Evolutionary conservation across 306 rosid species (phyloP).

Genomic region (Citrullus amarus): DNA sequence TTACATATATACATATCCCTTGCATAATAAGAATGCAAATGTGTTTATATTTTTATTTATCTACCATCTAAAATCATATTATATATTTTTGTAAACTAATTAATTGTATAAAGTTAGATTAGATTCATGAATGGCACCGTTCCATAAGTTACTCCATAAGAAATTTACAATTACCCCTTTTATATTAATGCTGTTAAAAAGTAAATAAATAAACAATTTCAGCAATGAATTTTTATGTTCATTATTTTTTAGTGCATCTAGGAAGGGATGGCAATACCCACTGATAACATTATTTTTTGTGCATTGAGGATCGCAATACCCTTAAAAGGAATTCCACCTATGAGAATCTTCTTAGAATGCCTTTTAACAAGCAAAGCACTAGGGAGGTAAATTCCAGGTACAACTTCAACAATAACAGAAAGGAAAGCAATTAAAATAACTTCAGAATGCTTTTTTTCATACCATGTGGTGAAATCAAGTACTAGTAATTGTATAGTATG

Average conservation of each 20-base stretch:
- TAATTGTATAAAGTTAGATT: background rate
- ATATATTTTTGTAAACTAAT: background rate
- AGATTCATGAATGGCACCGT: background rate
- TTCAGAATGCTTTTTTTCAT: background rate
- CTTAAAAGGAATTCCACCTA: background rate
- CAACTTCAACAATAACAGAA: background rate
- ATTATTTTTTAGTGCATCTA: background rate
- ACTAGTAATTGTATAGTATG: background rate
- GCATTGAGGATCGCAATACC: background rate
- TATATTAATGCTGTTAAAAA: background rate
- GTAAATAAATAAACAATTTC: background rate
- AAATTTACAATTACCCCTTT: background rate
- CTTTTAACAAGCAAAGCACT: background rate
- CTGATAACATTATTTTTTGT: background rate
- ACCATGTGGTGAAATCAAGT: background rate
- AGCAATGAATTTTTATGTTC: background rate
- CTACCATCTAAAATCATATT: background rate
- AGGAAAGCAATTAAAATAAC: background rate
- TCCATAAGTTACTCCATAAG: background rate
- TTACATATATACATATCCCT: background rate
- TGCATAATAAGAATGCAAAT: background rate
- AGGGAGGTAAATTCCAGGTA: background rate
- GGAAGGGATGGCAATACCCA: too few relatives aligned
- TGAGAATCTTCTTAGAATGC: background rate
- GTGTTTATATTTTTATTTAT: background rate